phyloP scores from a whole-genome alignment of 352 stramenopile genomes.

The Phytophthora constricta region DNA sequence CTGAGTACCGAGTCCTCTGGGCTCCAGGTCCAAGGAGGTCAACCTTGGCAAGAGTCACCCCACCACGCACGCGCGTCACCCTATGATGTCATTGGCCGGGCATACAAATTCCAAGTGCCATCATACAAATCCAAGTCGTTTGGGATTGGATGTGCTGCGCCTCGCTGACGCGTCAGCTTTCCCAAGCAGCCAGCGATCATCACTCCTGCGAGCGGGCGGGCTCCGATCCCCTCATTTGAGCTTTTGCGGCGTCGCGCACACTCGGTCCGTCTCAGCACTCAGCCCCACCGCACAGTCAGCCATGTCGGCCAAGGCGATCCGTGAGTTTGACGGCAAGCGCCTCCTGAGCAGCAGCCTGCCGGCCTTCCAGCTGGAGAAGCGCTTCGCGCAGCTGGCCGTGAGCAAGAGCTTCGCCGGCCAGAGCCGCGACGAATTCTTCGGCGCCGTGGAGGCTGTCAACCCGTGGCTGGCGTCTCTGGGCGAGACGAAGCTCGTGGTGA shows the following conservation, averaged over 20 bases:
- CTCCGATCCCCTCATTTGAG: conserved; percentile 39
- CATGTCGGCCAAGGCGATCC: conserved; percentile 96
- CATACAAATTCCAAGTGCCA: conserved; percentile 37
- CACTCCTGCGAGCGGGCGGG: too few relatives aligned
- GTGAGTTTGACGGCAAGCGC: conserved; percentile 97
- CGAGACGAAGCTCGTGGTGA: conserved; percentile 93
- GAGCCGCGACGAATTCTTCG: conserved; percentile 70
- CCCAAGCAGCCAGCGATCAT: conserved; percentile 30
- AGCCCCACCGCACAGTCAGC: conserved; percentile 12
- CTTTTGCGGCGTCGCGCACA: conserved; percentile 47
- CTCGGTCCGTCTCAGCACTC: conserved; percentile 4
- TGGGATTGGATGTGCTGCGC: too few relatives aligned
- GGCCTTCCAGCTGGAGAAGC: conserved; percentile 74
- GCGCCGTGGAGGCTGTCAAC: conserved; percentile 70
- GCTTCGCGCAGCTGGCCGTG: conserved; percentile 77
- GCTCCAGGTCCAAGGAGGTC: too few relatives aligned
- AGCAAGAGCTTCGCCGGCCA: conserved; percentile 43
- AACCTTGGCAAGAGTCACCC: too few relatives aligned
- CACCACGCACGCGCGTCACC: too few relatives aligned
- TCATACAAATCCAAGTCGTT: too few relatives aligned
- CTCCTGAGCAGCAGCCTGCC: conserved; percentile 88
- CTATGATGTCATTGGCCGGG: conserved; percentile 5
- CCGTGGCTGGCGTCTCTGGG: conserved; percentile 82
- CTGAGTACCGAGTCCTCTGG: too few relatives aligned
- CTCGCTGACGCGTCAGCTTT: conserved; percentile 15